Evolutionary conservation across 192 early-diverging fungal species (phyloP).

Genomic region (Neocallimastix lanati): DNA sequence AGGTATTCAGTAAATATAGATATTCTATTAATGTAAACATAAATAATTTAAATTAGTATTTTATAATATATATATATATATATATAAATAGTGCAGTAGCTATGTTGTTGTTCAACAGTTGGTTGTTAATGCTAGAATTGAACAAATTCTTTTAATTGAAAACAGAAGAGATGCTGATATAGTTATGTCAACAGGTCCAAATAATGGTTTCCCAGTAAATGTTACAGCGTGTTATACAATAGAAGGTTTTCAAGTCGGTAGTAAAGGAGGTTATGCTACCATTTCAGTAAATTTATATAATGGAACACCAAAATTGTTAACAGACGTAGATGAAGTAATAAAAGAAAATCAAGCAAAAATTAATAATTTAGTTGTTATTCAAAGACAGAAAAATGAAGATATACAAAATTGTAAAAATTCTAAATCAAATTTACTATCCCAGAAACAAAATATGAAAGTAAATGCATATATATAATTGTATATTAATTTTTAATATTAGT

Average conservation of each 20-base stretch:
- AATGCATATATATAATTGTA: no score
- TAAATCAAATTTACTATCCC: not conserved
- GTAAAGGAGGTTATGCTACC: conserved; percentile 8
- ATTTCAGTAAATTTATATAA: not conserved
- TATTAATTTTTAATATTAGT: no score
- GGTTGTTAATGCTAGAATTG: conserved; percentile 45
- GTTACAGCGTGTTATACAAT: conserved; percentile 38
- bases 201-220: conserved; percentile 35
- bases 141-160: conserved; percentile 48
- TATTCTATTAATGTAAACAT: no score
- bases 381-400: not conserved
- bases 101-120: conserved; percentile 57
- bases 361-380: not conserved
- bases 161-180: conserved; percentile 28
- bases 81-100: conserved; percentile 37
- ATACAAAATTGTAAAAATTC: not conserved
- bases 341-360: not conserved
- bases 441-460: not conserved
- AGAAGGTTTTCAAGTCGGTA: conserved; percentile 41
- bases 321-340: not conserved
- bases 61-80: no score
- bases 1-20: not conserved
- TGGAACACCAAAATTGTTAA: not conserved
- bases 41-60: no score
- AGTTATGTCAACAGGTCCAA: conserved; percentile 18